phyloP scores from a whole-genome alignment of 2,329 filamentous ascomycete genomes.

The Neopestalotiopsis sp. region DNA sequence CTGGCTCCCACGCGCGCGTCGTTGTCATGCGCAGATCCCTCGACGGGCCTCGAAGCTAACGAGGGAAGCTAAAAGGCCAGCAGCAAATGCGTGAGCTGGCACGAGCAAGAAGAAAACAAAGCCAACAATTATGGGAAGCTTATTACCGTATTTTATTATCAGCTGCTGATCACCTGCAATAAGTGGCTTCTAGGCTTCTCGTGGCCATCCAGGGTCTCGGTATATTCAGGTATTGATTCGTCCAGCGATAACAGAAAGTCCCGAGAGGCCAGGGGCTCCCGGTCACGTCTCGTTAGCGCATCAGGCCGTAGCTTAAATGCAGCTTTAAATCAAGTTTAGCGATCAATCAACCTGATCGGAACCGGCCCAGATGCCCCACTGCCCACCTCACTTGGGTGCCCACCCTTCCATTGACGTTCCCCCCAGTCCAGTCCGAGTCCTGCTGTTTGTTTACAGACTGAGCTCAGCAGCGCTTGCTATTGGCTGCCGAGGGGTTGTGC shows the following conservation, averaged over 20 bases:
- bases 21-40: slow-evolving; percentile 12
- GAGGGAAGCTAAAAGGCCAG: not conserved
- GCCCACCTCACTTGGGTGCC: slow-evolving; percentile 8
- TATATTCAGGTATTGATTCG: not conserved
- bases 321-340: not conserved
- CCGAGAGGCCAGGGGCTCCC: not conserved
- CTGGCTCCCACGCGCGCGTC: not conserved
- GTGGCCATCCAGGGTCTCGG: not conserved
- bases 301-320: not conserved
- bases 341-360: not conserved
- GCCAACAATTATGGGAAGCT: not conserved
- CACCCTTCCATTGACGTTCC: not conserved
- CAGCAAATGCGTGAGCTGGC: not conserved
- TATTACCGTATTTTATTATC: not conserved
- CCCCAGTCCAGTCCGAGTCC: slow-evolving; percentile 9
- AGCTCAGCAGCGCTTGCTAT: slow-evolving; percentile 14
- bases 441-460: slow-evolving; percentile 16
- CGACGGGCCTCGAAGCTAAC: not conserved
- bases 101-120: not conserved
- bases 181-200: not conserved
- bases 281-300: slow-evolving; percentile 4
- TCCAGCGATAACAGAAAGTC: not conserved
- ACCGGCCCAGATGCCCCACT: not conserved
- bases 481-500: slow-evolving; percentile 6
- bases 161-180: not conserved